Evolutionary conservation across 2,329 filamentous ascomycete species (phyloP).

Genomic region (Penicillium sp.): DNA sequence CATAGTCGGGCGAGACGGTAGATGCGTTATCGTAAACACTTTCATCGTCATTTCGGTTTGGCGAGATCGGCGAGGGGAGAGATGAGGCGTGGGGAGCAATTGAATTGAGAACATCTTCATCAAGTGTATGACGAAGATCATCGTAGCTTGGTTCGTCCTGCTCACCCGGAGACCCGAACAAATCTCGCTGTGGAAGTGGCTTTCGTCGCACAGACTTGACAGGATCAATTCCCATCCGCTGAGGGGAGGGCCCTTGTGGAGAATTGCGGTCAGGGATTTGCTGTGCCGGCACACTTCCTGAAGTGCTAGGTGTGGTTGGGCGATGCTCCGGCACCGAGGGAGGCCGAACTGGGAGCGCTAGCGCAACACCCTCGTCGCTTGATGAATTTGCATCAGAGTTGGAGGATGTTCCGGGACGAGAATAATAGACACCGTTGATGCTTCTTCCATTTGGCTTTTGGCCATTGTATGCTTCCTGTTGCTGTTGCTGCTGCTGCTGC

Average conservation of each 20-base stretch:
- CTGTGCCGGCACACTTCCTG: conserved; percentile 13
- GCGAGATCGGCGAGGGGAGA: conserved; percentile 29
- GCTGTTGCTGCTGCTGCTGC: conserved; percentile 12
- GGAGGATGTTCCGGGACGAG: neutral
- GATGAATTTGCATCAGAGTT: conserved; percentile 10
- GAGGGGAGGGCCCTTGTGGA: neutral
- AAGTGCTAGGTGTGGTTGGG: conserved; percentile 14
- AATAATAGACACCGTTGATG: neutral
- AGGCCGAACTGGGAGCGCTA: conserved; percentile 32
- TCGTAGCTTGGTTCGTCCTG: conserved; percentile 41
- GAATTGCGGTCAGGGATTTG: conserved; percentile 1
- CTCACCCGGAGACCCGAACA: conserved; percentile 21
- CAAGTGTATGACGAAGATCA: conserved; percentile 46
- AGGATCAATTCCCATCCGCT: conserved; percentile 37
- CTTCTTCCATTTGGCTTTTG: conserved; percentile 7
- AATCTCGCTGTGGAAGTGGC: conserved; percentile 50
- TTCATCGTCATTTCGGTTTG: conserved; percentile 36
- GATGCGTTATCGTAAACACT: conserved; percentile 63
- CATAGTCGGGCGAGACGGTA: conserved; percentile 73
- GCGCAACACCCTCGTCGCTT: conserved; percentile 17
- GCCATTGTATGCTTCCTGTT: conserved; percentile 8
- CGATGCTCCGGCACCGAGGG: conserved; percentile 21
- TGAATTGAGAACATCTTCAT: conserved; percentile 54
- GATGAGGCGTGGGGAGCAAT: conserved; percentile 41
- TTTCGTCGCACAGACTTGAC: conserved; percentile 54